Base-by-base conservation (phyloP, 2,329 filamentous ascomycete genomes). In the Sphaerulina musiva region DNA sequence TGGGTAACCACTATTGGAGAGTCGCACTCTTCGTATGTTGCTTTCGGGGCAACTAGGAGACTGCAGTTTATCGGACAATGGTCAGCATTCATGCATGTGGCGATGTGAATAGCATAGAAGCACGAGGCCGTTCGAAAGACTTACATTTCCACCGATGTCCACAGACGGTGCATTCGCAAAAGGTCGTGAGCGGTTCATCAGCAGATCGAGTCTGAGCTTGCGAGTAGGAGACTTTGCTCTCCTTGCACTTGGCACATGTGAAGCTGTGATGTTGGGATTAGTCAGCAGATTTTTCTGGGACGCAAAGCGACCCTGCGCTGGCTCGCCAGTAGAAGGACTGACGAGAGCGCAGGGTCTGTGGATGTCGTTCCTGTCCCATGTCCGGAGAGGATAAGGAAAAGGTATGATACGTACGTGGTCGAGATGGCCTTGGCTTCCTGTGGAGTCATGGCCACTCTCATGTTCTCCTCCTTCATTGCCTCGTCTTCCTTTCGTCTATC, bases 161-260 rank as follows among this genome's bases (percentile, higher is more conserved):
- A 57, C 76, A 79, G 56, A 74, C 72, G 60, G 72, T 75, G 66
- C 77, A 79, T 68, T 78, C 76, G 67, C 77, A 79, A 64, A 79
- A 79, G 0, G 77, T 79, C 44, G 77, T 80, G 75, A 80, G 78
- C 61, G 92, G 92, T 75, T 97, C 93, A 80, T 98, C 93, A 62
- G 93, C 93, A 75, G 83, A 87, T 61, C 93, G 81, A 12, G 93
- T 98, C 78, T 98, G 93, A 4, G 93, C 93, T 75, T 98, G 93
- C 46, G 83, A 89, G 74, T 98, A 98, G 72, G 86, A 90, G 68
- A 97, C 93, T 78, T 89, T 91, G 78, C 87, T 91, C 80, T 95
- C 80, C 66, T 87, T 87, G 74, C 93, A 98, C 72, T 90, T 91
- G 68, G 89, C 83, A 75, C 93, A 98, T 73, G 89, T 85, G 67